Conservation (phyloP, 306 rosid species). For the Fagus crenata region DNA sequence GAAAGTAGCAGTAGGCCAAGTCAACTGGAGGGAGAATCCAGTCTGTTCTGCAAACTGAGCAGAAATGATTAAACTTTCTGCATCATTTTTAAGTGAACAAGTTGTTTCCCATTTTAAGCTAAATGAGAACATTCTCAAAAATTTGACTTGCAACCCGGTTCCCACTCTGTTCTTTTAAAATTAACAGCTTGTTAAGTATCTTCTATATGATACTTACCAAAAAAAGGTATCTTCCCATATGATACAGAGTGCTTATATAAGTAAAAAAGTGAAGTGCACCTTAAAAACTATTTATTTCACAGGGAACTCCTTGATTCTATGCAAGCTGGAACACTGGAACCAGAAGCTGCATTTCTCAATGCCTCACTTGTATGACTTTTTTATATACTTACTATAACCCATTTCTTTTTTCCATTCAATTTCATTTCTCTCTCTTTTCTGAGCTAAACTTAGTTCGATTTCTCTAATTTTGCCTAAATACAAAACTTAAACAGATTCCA, state of each 20-base stretch:
- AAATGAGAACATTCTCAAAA: neutral
- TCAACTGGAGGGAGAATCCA: neutral
- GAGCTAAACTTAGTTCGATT: slow-evolving; percentile 6
- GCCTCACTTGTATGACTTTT: slow-evolving; percentile 62
- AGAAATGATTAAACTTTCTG: neutral
- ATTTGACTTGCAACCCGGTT: neutral
- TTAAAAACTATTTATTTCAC: slow-evolving; percentile 34
- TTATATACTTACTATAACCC: slow-evolving; percentile 8
- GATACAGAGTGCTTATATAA: neutral
- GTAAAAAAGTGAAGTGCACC: neutral
- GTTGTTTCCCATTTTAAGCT: too few species aligned
- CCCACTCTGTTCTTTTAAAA: neutral
- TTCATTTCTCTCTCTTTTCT: neutral
- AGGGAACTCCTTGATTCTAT: slow-evolving; percentile 82
- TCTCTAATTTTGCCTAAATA: slow-evolving; percentile 31
- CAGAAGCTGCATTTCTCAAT: slow-evolving; percentile 84
- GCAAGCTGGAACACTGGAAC: slow-evolving; percentile 82
- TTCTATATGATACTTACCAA: neutral
- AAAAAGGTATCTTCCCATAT: neutral
- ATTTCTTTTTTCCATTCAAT: neutral
- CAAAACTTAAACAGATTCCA: slow-evolving; percentile 63
- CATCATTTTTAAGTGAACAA: neutral
- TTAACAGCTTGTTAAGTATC: neutral
- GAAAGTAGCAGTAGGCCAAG: neutral
- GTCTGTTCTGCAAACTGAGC: neutral